A percentile compares a stretch with the other conserved stretches of the same genome.
Evolutionary conservation across 495 filamentous ascomycete species (phyloP).

Genomic region (Lophiostoma macrostomum): DNA sequence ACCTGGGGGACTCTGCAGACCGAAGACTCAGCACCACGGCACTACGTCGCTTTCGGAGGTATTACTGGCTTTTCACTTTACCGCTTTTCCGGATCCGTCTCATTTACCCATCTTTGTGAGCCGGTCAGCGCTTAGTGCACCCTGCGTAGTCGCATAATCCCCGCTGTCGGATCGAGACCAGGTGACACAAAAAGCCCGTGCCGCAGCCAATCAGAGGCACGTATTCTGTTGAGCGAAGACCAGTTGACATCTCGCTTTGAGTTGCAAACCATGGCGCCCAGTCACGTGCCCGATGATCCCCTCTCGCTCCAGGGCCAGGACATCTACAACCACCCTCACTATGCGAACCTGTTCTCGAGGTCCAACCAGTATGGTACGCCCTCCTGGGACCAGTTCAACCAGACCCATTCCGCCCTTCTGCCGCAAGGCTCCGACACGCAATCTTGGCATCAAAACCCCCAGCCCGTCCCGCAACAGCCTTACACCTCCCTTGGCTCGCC

Average conservation of each 20-base stretch:
- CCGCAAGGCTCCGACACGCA: neutral
- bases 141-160: slow-evolving; percentile 21
- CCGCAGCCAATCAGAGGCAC: slow-evolving; percentile 20
- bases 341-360: slow-evolving; percentile 13
- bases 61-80: slow-evolving; percentile 18
- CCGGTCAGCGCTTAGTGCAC: slow-evolving; percentile 24
- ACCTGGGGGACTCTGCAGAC: slow-evolving; percentile 3
- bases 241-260: no score
- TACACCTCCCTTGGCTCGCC: slow-evolving; percentile 14
- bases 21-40: slow-evolving; percentile 14
- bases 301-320: slow-evolving; percentile 24
- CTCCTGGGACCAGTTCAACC: slow-evolving; percentile 15
- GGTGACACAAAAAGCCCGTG: neutral
- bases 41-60: slow-evolving; percentile 19
- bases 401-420: slow-evolving; percentile 2
- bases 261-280: slow-evolving; percentile 28
- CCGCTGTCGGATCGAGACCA: neutral
- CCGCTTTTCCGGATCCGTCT: neutral
- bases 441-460: slow-evolving; percentile 21
- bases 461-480: neutral
- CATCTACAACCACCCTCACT: slow-evolving; percentile 25
- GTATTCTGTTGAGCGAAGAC: no score
- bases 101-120: slow-evolving; percentile 22
- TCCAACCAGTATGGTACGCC: slow-evolving; percentile 13
- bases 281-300: slow-evolving; percentile 30